Percentiles rank a stretch among this genome's conserved stretches.
These are phyloP conservation scores for Austroboletus niveus DNA, from an alignment of 1,284 basidiomycete genomes.

Conservation along the genomic window DNA sequence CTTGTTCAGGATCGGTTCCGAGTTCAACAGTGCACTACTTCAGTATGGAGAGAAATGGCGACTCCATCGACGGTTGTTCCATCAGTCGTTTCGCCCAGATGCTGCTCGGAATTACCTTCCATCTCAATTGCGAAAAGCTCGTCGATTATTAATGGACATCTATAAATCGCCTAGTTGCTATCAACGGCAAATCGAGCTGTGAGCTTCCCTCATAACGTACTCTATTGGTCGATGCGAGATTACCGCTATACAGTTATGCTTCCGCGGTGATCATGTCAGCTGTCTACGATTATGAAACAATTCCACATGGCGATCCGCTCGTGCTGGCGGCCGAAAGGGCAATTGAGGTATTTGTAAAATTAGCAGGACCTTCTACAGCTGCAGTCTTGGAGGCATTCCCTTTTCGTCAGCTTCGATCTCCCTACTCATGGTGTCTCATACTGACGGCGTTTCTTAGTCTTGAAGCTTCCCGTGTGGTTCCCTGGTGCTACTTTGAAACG, in stretches of 20 bases:
- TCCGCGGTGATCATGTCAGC: slow-evolving; percentile 35
- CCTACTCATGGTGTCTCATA: slow-evolving; percentile 1
- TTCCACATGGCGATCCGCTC: slow-evolving; percentile 25
- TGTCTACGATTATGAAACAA: slow-evolving; percentile 35
- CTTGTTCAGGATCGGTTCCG: slow-evolving; percentile 25
- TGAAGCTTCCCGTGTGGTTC: slow-evolving; percentile 29
- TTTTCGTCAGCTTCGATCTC: slow-evolving; percentile 28
- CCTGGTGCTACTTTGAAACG: slow-evolving; percentile 31
- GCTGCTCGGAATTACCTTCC: slow-evolving; percentile 26
- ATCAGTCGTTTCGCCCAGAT: slow-evolving; percentile 32
- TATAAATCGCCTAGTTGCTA: slow-evolving; percentile 24
- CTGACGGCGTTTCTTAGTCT: slow-evolving; percentile 24
- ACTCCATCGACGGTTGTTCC: slow-evolving; percentile 33
- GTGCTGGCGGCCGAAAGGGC: slow-evolving; percentile 32
- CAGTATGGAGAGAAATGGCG: slow-evolving; percentile 32
- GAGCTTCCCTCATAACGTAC: slow-evolving; percentile 9
- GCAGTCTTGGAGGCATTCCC: slow-evolving; percentile 33
- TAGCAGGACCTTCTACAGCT: slow-evolving; percentile 28
- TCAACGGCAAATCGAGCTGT: slow-evolving; percentile 33
- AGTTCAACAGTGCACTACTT: slow-evolving; percentile 32
- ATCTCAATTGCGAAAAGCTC: slow-evolving; percentile 30
- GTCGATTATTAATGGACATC: slow-evolving; percentile 23
- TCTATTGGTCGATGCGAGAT: background rate
- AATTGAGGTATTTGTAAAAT: slow-evolving; percentile 25
- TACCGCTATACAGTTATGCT: slow-evolving; percentile 22